These are phyloP conservation scores for Teratosphaeria viscida DNA, from an alignment of 2,329 filamentous ascomycete genomes.

Conservation along the genomic window DNA sequence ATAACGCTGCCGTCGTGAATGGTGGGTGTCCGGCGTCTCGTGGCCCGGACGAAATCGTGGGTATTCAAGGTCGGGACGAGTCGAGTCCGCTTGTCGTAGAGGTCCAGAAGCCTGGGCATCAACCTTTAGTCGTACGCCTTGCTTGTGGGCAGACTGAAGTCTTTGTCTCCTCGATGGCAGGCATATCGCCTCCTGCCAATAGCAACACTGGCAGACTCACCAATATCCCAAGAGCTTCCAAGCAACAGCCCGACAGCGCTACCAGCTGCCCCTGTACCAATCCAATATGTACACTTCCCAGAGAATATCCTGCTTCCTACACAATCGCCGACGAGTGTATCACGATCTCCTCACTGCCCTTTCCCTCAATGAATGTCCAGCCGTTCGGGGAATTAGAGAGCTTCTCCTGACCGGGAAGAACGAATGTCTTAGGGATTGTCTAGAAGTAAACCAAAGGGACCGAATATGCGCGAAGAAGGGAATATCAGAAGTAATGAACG, in stretches of 20 bases:
- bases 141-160: neutral
- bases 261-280: neutral
- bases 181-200: no score
- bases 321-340: neutral
- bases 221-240: neutral
- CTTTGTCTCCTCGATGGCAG: neutral
- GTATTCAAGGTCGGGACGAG: neutral
- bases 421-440: neutral
- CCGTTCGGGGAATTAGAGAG: neutral
- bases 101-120: neutral
- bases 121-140: neutral
- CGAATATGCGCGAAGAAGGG: neutral
- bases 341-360: neutral
- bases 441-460: conserved; percentile 2
- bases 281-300: neutral
- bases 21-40: neutral
- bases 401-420: neutral
- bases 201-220: neutral
- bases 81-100: neutral
- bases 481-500: conserved; percentile 3
- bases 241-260: neutral
- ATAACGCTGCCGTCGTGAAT: conserved; percentile 72
- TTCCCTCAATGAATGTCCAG: neutral
- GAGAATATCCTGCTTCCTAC: neutral
- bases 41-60: neutral